phyloP scores from a whole-genome alignment of 179 eudicot genomes.

The Spergularia azorica region DNA sequence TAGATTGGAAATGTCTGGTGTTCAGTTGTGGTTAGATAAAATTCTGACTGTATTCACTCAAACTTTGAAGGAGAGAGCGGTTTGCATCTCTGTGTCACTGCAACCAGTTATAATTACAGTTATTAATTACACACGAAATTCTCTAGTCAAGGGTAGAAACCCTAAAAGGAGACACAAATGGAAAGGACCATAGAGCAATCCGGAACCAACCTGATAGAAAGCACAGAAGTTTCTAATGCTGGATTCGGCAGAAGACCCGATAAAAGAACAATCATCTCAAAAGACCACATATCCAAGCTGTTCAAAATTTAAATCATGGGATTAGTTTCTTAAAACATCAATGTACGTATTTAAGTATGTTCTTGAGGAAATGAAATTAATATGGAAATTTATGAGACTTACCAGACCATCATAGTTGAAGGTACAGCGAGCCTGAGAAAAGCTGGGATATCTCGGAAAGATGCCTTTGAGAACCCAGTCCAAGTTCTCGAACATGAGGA shows the following conservation, averaged over 20 bases:
- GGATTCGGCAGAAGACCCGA: constrained; percentile 90
- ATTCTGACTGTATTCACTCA: too few relatives aligned
- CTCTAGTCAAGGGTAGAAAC: background rate
- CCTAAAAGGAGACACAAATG: background rate
- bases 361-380: background rate
- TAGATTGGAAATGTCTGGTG: too few relatives aligned
- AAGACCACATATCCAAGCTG: constrained; percentile 88
- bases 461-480: constrained; percentile 70
- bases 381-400: background rate
- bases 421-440: constrained; percentile 74
- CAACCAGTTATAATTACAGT: background rate
- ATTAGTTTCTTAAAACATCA: background rate
- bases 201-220: constrained; percentile 62
- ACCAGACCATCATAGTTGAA: constrained; percentile 88
- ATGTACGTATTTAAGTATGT: background rate
- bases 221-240: constrained; percentile 72
- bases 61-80: too few relatives aligned
- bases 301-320: background rate
- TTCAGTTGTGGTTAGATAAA: too few relatives aligned
- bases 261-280: constrained; percentile 73
- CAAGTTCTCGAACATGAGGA: constrained; percentile 64
- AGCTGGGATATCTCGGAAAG: constrained; percentile 38
- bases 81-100: too few relatives aligned
- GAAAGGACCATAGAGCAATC: background rate
- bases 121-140: background rate